A percentile compares a stretch with the other conserved stretches of the same genome.
phyloP scores from a whole-genome alignment of 345 rosid species.

The Salix brachista region DNA sequence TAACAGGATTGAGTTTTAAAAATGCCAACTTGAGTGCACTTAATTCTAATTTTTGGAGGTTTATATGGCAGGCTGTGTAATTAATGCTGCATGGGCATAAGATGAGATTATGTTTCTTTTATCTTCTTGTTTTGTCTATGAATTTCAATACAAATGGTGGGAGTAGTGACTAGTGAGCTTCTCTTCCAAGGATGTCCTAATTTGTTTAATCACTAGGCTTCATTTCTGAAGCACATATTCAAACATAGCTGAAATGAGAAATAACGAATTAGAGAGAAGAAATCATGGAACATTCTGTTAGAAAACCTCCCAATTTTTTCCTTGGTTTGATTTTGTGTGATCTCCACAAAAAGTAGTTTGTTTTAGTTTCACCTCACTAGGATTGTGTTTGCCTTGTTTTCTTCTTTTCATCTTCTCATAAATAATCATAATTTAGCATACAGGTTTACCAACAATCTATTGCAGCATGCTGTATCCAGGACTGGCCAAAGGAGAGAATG shows the following conservation, averaged over 20 bases:
- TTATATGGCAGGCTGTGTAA: not conserved
- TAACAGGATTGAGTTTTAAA: too few relatives aligned
- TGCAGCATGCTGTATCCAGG: conserved; percentile 67
- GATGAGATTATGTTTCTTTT: not conserved
- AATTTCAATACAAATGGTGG: too few relatives aligned
- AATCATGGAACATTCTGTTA: not conserved
- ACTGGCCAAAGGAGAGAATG: conserved; percentile 95
- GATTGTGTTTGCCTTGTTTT: not conserved
- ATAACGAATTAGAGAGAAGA: not conserved
- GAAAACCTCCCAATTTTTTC: not conserved
- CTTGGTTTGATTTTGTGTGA: not conserved
- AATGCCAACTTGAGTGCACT: too few relatives aligned
- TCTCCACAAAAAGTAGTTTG: not conserved
- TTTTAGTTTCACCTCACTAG: not conserved
- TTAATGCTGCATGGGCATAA: too few relatives aligned
- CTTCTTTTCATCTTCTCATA: too few relatives aligned
- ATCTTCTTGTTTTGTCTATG: not conserved
- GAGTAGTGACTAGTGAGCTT: too few relatives aligned
- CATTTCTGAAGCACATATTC: not conserved
- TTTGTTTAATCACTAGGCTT: too few relatives aligned
- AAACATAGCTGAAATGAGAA: not conserved
- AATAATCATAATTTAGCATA: not conserved
- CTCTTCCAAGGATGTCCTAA: too few relatives aligned
- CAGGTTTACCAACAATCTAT: conserved; percentile 88
- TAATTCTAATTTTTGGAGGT: not conserved